phyloP scores from a whole-genome alignment of 1,139 yeast species.

The Blastobotrys persicus region DNA sequence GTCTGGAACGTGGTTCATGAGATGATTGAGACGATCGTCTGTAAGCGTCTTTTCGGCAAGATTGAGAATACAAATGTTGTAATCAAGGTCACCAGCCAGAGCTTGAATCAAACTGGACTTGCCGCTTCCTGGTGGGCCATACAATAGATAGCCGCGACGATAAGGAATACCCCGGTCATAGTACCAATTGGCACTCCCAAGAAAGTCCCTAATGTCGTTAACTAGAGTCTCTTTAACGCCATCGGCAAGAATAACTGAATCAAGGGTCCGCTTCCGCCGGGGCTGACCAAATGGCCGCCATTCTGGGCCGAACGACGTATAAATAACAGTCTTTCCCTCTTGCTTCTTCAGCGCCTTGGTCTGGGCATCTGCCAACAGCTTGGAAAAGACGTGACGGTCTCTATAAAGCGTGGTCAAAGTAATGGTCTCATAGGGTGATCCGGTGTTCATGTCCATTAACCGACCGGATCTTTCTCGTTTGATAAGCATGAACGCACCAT shows the following conservation, averaged over 20 bases:
- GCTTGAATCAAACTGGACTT: constrained; percentile 96
- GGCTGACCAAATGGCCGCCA: constrained; percentile 99
- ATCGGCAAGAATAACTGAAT: constrained; percentile 79
- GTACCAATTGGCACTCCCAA: constrained; percentile 84
- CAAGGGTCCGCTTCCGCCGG: constrained; percentile 76
- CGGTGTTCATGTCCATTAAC: constrained; percentile 82
- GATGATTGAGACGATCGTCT: constrained; percentile 88
- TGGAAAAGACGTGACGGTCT: constrained; percentile 68
- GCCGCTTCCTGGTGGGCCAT: constrained; percentile 99
- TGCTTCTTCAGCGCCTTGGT: constrained; percentile 73
- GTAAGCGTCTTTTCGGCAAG: constrained; percentile 87
- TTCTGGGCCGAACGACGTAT: constrained; percentile 96
- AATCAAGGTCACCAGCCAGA: constrained; percentile 92
- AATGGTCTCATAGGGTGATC: constrained; percentile 94
- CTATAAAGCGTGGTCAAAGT: constrained; percentile 85
- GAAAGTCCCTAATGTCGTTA: constrained; percentile 74
- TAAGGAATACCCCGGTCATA: constrained; percentile 95
- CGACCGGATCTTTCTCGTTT: constrained; percentile 89
- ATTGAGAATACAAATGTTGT: constrained; percentile 89
- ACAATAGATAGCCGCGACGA: constrained; percentile 86
- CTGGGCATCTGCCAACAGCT: constrained; percentile 83
- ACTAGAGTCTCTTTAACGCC: constrained; percentile 67
- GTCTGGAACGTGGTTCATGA: constrained; percentile 95
- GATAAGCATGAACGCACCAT: constrained; percentile 85
- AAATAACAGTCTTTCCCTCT: constrained; percentile 92